Evolutionary conservation across 2,329 filamentous ascomycete species (phyloP).

Genomic region (Scedosporium boydii): DNA sequence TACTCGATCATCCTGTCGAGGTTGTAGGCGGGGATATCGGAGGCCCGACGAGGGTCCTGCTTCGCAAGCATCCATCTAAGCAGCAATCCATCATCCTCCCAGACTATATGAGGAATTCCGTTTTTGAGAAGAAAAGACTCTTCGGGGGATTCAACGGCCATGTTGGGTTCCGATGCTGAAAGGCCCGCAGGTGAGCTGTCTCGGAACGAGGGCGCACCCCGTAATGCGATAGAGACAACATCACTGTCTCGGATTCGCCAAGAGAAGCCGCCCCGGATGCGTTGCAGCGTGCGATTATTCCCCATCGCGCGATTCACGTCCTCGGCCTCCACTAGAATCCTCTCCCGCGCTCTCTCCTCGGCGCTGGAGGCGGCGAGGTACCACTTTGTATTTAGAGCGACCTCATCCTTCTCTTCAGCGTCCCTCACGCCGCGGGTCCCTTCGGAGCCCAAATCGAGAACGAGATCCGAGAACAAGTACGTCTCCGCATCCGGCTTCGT

Average conservation of each 20-base stretch:
- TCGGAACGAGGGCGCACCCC: constrained; percentile 8
- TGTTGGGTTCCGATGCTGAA: no score
- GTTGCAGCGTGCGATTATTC: not conserved
- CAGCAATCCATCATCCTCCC: constrained; percentile 19
- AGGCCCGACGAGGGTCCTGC: not conserved
- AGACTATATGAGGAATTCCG: constrained; percentile 19
- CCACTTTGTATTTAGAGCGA: constrained; percentile 21
- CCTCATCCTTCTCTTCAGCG: constrained; percentile 26
- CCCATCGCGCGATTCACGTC: constrained; percentile 1
- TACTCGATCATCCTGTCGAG: not conserved
- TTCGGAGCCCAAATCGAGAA: constrained; percentile 44
- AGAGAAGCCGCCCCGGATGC: constrained; percentile 11
- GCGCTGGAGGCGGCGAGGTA: constrained; percentile 14
- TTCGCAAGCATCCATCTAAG: constrained; percentile 23
- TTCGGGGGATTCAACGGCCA: not conserved
- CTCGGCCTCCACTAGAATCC: not conserved
- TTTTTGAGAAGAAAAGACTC: constrained; percentile 14
- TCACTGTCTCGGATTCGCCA: constrained; percentile 34
- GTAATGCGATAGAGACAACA: constrained; percentile 29
- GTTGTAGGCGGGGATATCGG: not conserved
- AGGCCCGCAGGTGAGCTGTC: no score
- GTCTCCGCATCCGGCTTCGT: not conserved
- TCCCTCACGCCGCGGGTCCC: constrained; percentile 32
- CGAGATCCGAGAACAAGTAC: constrained; percentile 29
- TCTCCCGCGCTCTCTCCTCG: constrained; percentile 18